A percentile compares a stretch with the other conserved stretches of the same genome.
phyloP scores from a whole-genome alignment of 2,329 filamentous ascomycete species.

The Ampelomyces quisqualis region DNA sequence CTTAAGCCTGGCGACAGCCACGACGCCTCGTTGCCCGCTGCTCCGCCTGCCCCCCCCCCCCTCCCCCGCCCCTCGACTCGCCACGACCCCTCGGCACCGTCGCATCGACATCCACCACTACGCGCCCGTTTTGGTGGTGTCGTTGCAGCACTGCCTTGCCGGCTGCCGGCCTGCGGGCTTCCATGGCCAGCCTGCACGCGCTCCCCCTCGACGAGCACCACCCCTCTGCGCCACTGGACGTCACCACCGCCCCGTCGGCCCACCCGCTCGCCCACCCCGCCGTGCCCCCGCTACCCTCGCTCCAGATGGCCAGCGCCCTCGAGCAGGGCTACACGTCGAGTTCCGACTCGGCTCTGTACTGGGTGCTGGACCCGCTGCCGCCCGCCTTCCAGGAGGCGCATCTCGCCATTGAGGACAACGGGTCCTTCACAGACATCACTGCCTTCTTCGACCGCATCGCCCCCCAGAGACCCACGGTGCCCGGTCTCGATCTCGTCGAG shows the following conservation, averaged over 20 bases:
- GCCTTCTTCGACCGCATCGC: slow-evolving; percentile 30
- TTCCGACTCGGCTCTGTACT: slow-evolving; percentile 23
- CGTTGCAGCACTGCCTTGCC: slow-evolving; percentile 13
- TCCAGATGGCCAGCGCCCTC: too few relatives aligned
- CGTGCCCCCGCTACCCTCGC: slow-evolving; percentile 7
- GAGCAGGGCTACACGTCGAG: slow-evolving; percentile 15
- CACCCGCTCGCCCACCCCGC: slow-evolving; percentile 6
- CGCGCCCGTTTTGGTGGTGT: slow-evolving; percentile 9
- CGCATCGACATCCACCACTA: slow-evolving; percentile 3
- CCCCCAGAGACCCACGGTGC: slow-evolving; percentile 14
- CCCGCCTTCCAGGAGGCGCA: slow-evolving; percentile 29
- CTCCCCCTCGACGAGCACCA: slow-evolving; percentile 7
- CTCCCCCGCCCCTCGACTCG: neutral
- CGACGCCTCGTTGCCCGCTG: slow-evolving; percentile 11
- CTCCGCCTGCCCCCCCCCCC: neutral
- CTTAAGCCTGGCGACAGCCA: slow-evolving; percentile 15
- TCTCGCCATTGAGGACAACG: slow-evolving; percentile 32
- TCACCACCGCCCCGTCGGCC: slow-evolving; percentile 16
- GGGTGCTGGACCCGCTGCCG: slow-evolving; percentile 23
- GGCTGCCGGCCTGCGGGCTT: slow-evolving; percentile 13
- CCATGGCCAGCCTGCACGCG: slow-evolving; percentile 31
- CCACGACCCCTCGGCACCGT: slow-evolving; percentile 3
- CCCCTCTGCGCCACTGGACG: slow-evolving; percentile 12
- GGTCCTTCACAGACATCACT: slow-evolving; percentile 31
- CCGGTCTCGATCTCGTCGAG: slow-evolving; percentile 27